Conservation (phyloP, 192 early-diverging fungal genomes). For the Coemansia interrupta region DNA sequence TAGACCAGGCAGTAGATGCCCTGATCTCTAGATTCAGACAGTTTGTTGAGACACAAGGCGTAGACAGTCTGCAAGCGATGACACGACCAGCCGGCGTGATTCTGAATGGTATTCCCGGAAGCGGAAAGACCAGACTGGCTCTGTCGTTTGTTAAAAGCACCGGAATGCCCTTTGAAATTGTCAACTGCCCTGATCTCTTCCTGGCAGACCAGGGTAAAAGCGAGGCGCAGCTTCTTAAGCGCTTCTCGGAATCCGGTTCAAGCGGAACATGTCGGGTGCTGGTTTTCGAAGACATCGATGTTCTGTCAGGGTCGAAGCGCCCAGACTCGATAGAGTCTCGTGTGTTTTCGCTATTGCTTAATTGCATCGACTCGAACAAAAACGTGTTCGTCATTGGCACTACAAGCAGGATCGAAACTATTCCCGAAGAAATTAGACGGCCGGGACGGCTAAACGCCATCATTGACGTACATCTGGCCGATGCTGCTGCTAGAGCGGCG, state of each 20-base stretch:
- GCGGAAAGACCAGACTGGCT: slow-evolving; percentile 45
- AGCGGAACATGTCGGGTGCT: slow-evolving; percentile 14
- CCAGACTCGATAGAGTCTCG: slow-evolving; percentile 40
- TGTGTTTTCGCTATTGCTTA: slow-evolving; percentile 37
- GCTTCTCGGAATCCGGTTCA: slow-evolving; percentile 14
- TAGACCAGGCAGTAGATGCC: slow-evolving; percentile 32
- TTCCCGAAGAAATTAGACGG: slow-evolving; percentile 34
- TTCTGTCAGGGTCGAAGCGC: slow-evolving; percentile 29
- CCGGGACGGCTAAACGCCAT: slow-evolving; percentile 29
- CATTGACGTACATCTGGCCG: slow-evolving; percentile 32
- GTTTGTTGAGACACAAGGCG: slow-evolving; percentile 6
- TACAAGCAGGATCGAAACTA: slow-evolving; percentile 18
- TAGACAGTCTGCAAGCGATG: not conserved
- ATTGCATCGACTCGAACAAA: slow-evolving; percentile 23
- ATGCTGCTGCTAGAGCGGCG: slow-evolving; percentile 23
- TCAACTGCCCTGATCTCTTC: slow-evolving; percentile 49
- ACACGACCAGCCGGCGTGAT: slow-evolving; percentile 27
- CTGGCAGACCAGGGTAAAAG: slow-evolving; percentile 43
- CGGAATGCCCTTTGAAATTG: slow-evolving; percentile 15
- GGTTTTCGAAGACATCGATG: slow-evolving; percentile 47
- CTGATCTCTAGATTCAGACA: slow-evolving; percentile 23
- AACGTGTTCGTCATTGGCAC: slow-evolving; percentile 44
- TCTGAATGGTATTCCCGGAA: slow-evolving; percentile 43
- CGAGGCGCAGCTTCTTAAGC: slow-evolving; percentile 25
- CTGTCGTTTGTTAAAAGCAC: slow-evolving; percentile 23